These are phyloP conservation scores for Plantago coronopus DNA, from an alignment of 305 asterid species.

Conservation along the genomic window DNA sequence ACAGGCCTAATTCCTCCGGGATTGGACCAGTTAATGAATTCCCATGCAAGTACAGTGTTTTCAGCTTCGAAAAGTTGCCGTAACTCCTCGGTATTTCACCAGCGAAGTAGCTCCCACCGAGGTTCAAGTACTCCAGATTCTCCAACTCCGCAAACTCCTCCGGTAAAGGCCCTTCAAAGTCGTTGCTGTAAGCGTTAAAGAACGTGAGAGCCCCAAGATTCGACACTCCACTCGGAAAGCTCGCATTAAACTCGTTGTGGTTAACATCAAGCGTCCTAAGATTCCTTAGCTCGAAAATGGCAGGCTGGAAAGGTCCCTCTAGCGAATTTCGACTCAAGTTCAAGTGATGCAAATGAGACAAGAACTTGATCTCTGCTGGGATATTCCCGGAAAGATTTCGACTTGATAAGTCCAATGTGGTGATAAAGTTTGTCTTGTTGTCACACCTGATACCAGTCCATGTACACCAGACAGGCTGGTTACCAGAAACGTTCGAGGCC, in stretches of 20 bases:
- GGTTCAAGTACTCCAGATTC: constrained; percentile 69
- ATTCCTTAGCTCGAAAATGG: constrained; percentile 50
- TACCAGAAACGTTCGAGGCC: constrained; percentile 15
- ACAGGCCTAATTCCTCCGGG: constrained; percentile 45
- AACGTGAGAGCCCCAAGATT: constrained; percentile 40
- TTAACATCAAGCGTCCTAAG: constrained; percentile 60
- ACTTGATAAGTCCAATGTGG: constrained; percentile 53
- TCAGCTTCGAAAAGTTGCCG: constrained; percentile 41
- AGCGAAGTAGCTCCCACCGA: constrained; percentile 83
- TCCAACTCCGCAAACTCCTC: constrained; percentile 39
- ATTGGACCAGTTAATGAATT: constrained; percentile 55
- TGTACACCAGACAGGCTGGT: constrained; percentile 55
- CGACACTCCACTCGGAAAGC: constrained; percentile 55
- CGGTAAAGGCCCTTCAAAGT: constrained; percentile 62
- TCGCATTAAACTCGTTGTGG: constrained; percentile 60
- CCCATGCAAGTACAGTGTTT: constrained; percentile 52
- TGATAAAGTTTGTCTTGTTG: constrained; percentile 36
- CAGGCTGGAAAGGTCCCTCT: constrained; percentile 49
- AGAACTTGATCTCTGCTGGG: constrained; percentile 40
- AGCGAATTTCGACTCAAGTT: constrained; percentile 66
- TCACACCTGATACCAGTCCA: constrained; percentile 80
- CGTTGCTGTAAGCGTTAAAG: constrained; percentile 68
- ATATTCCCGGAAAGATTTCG: constrained; percentile 63
- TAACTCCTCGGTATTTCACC: constrained; percentile 60
- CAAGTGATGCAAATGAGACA: constrained; percentile 46